Evolutionary conservation across 371 early-diverging fungal genomes (phyloP), one percentile per base, ranked within the genome.

Genomic region (Lichtheimia corymbifera): DNA sequence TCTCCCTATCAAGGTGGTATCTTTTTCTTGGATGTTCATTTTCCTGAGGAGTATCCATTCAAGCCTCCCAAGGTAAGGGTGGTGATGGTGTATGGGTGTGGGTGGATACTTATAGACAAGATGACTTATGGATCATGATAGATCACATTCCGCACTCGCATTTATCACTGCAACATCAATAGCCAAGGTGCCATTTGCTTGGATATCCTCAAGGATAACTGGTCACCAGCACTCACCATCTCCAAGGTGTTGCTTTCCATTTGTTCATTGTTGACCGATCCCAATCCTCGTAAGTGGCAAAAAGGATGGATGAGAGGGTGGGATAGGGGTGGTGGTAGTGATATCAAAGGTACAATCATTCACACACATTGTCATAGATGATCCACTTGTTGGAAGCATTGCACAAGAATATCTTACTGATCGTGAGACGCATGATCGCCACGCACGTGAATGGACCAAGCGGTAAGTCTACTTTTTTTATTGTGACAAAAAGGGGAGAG

Each of bases 151-250:
- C 86, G 93, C 59, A 98, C 99, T 20, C 83, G 93, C 58, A 98
- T 99, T 65, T 99, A 97, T 72, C 99, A 99, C 84, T 98, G 98
- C 66, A 99, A 99, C 85, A 97, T 99, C 80, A 99, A 99, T 85
- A 91, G 93, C 70, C 97, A 97, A 76, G 99, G 99, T 53, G 91
- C 91, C 66, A 98, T 99, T 68, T 99, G 99, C 76, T 83, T 99
- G 75, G 98, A 98, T 72, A 98, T 99, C 65, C 84, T 99, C 67
- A 92, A 89, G 72, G 98, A 98, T 66, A 97, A 97, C 69, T 99
- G 99, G 99, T 96, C 97, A 50, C 99, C 99, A 56, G 99, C 99
- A 25, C 84, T 99, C 58, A 99, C 99, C 28, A 93, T 99, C 53
- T 93, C 94, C 49, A 97, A 97, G 83, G 98, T 99, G 14, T 82